phyloP scores from a whole-genome alignment of 2,329 filamentous ascomycete genomes.

The Aureobasidium melanogenum region DNA sequence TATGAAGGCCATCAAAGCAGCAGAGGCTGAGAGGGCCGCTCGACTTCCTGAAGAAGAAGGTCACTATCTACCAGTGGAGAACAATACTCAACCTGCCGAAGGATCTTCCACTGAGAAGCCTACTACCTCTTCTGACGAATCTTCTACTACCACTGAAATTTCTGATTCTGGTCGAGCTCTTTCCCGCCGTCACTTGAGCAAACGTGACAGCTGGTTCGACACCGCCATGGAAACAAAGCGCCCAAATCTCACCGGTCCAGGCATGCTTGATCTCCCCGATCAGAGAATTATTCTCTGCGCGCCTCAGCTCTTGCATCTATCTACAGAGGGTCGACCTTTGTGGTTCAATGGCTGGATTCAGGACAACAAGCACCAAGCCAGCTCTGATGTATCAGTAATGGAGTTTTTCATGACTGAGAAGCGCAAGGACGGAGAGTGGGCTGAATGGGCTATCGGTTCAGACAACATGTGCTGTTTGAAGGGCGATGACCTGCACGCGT shows the following conservation, averaged over 20 bases:
- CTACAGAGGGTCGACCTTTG: slow-evolving; percentile 30
- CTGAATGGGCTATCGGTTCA: slow-evolving; percentile 27
- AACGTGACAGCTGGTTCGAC: not conserved
- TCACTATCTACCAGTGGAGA: not conserved
- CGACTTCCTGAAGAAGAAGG: not conserved
- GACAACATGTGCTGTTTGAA: slow-evolving; percentile 29
- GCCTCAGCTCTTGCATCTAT: slow-evolving; percentile 38
- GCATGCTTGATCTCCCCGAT: not conserved
- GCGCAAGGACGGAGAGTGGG: slow-evolving; percentile 16
- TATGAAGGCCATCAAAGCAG: not conserved
- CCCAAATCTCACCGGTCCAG: not conserved
- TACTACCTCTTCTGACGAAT: not conserved
- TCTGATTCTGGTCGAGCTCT: not conserved
- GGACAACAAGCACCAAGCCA: slow-evolving; percentile 33
- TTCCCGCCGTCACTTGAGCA: not conserved
- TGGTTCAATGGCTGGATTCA: slow-evolving; percentile 42
- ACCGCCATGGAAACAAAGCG: not conserved
- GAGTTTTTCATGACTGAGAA: slow-evolving; percentile 25
- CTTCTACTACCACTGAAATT: not conserved
- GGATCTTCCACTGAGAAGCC: not conserved
- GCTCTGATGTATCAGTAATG: slow-evolving; percentile 28
- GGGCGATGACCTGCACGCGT: slow-evolving; percentile 18
- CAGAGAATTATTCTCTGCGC: slow-evolving; percentile 32
- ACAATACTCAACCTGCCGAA: not conserved
- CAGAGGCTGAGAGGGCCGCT: not conserved